Base-by-base conservation (phyloP, 768 basidiomycete genomes). In the Epithele typhae region DNA sequence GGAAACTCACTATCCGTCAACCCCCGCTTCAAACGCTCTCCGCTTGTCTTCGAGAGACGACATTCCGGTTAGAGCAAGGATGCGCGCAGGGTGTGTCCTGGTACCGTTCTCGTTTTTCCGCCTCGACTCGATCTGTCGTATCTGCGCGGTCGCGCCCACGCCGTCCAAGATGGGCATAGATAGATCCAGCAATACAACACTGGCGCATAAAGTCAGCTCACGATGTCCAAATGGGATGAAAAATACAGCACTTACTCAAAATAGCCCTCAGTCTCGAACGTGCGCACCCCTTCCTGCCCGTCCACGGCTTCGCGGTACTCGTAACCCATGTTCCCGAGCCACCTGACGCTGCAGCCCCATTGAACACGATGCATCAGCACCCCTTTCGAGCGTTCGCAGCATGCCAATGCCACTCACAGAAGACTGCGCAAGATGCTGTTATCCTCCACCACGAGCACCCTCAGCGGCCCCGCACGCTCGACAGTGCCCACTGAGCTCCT, bases 141-240 rank as follows among this genome's bases (percentile, higher is more conserved):
- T 94, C 60, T 86, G 81, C 7, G 74, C 69, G 0, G 92, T 92
- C 6, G 94, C 93, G 15, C 84, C 82, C 42, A 94, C 76, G 19
- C 91, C 94, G 62, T 96, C 91, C 46, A 96, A 77, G n/a, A 90
- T 65, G 0, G 92, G 94, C 93, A 96, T 96, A 1, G 89, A 92
- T 46, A 96, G 68, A 64, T 96, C 93, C 49, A 96, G 70, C 12
- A 94, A 74, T 27, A 94, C 84, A 25, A 92, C 79, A 51, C 92
- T 94, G 56, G 23, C 37, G 33, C 6, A 41, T 33, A 32, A n/a
- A 42, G 12, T 34, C 57, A 41, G 46, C 37, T 43, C 38, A 37
- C 43, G 14, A 17, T 33, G n/a, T n/a, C n/a, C 22, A 33, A 12
- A 42, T 19, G 43, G 4, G 33, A 17, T 2, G 37, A n/a, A 44